phyloP scores from a whole-genome alignment of 495 filamentous ascomycete genomes.

The Xylaria curta region DNA sequence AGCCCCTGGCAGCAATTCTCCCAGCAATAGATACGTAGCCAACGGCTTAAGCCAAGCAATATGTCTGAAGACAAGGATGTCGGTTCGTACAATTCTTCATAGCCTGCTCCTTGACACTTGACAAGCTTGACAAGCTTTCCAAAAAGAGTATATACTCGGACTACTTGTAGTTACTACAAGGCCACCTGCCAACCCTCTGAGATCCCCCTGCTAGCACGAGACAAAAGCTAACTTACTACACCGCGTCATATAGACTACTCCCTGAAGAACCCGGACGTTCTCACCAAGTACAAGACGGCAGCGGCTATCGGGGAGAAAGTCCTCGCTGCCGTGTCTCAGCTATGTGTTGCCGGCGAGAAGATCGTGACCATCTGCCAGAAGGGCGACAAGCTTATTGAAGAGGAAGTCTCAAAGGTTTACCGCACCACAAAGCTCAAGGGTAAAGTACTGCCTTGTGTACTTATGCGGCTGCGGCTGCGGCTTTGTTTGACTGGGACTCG shows the following conservation, averaged over 20 bases:
- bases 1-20: background rate
- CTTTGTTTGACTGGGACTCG: slow-evolving; percentile 18
- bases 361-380: slow-evolving; percentile 91
- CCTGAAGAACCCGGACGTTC: slow-evolving; percentile 92
- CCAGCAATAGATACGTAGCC: background rate
- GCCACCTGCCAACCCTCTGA: slow-evolving; percentile 26
- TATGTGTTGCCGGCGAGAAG: slow-evolving; percentile 85
- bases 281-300: slow-evolving; percentile 98
- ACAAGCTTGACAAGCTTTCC: slow-evolving; percentile 15
- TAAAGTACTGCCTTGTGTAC: slow-evolving; percentile 42
- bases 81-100: slow-evolving; percentile 24
- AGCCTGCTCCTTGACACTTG: background rate
- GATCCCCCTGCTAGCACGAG: slow-evolving; percentile 21
- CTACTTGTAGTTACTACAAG: slow-evolving; percentile 7
- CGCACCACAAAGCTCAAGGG: slow-evolving; percentile 99
- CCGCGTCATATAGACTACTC: slow-evolving; percentile 73
- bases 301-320: slow-evolving; percentile 94
- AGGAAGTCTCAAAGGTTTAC: slow-evolving; percentile 94
- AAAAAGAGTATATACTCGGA: background rate
- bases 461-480: background rate
- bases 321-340: slow-evolving; percentile 81
- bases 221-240: slow-evolving; percentile 25
- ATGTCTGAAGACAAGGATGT: slow-evolving; percentile 43
- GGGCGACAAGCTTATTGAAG: slow-evolving; percentile 92
- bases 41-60: slow-evolving; percentile 19